These are phyloP conservation scores for Podaxis sp. DNA, from an alignment of 768 basidiomycete species.

Conservation along the genomic window DNA sequence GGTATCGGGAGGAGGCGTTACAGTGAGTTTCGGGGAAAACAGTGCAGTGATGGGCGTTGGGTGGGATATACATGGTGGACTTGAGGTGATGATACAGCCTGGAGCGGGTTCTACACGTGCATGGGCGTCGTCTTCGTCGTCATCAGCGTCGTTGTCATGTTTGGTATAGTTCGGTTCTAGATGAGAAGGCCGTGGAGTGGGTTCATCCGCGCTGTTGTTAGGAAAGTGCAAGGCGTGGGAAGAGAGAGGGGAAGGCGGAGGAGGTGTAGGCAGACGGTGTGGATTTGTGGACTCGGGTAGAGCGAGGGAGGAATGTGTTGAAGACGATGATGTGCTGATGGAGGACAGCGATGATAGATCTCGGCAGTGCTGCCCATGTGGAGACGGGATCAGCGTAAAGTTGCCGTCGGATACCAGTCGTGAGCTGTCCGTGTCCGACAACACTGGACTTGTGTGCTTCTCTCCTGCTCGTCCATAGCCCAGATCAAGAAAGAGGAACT, in stretches of 20 bases:
- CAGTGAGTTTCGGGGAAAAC: constrained; percentile 15
- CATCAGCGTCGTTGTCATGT: constrained; percentile 4
- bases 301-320: constrained; percentile 19
- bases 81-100: constrained; percentile 23
- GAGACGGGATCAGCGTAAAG: background rate
- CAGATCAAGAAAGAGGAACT: constrained; percentile 21
- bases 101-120: constrained; percentile 23
- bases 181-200: constrained; percentile 27
- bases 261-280: constrained; percentile 7
- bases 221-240: constrained; percentile 11
- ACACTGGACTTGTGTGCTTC: background rate
- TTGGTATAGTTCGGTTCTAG: constrained; percentile 22
- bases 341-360: constrained; percentile 20
- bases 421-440: too few species aligned
- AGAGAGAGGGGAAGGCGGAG: constrained; percentile 24
- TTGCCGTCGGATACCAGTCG: background rate
- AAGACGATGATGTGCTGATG: constrained; percentile 19
- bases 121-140: constrained; percentile 16
- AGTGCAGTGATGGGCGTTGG: background rate
- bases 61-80: constrained; percentile 15
- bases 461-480: constrained; percentile 1
- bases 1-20: constrained; percentile 13
- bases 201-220: constrained; percentile 18
- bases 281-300: constrained; percentile 8
- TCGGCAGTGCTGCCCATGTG: background rate